Base-by-base conservation (phyloP, 139 green algal species). In the Tetradesmus lagerheimii region DNA sequence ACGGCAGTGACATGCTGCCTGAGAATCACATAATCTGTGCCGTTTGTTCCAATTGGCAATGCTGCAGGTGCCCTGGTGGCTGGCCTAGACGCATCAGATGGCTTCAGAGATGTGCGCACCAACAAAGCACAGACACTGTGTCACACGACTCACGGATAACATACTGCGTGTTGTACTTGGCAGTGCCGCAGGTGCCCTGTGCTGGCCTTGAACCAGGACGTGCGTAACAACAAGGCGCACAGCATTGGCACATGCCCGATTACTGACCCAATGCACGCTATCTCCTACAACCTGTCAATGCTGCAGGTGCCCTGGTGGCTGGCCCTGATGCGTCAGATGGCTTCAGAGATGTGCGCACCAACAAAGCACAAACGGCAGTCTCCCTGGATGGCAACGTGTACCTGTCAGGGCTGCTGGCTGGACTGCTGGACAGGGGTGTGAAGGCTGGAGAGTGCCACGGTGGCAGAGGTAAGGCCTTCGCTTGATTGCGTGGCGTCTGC, bases 361-460 rank as follows among this genome's bases (percentile, higher is more conserved):
- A 82, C 23, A n/a, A 15, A 27, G 76, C 76, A 5, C 76, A 82
- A 15, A 31, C 37, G 27, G 37, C 76, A 34, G 76, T 82, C 15
- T 12, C 14, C 11, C 23, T 82, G 4, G 35, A 38, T 34, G 76
- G 76, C 76, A 82, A 82, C 38, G 76, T 82, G 37, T 47, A 34
- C 34, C 20, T 82, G 76, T 45, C 76, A 53, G 76, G 76, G 9
- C 37, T 82, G 76, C 23, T 82, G 76, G 76, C 76, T 16, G 76
- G 76, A 37, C 76, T 82, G 76, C 23, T 82, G 18, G 37, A 82
- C 37, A 23, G 76, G 8, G 37, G 41, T 57, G 76, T 82, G 12
- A 82, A 31, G 38, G 16, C 35, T 34, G 76, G 76, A 16, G 76
- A 31, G 23, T 82, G 76, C 35, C 35, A 82, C 23, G 76, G 76